Evolutionary conservation across 2,329 filamentous ascomycete species (phyloP), one percentile per base, ranked within the genome.

Genomic region (Dothideomycetes sp.): DNA sequence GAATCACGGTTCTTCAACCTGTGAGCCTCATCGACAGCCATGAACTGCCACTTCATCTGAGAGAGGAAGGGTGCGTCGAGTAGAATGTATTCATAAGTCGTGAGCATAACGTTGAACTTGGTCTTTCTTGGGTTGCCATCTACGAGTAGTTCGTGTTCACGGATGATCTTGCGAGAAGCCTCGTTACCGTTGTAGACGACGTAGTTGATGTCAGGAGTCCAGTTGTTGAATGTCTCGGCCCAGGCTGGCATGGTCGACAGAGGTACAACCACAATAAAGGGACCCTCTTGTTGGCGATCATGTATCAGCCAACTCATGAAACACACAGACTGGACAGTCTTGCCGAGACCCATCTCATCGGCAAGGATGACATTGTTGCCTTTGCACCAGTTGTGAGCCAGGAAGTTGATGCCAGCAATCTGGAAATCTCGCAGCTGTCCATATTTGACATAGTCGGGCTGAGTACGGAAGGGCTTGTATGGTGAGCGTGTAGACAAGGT

Each of bases 261-360:
- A 19, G 91, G 91, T 6, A 94, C 91, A n/a, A 96, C 86, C 45
- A 96, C 89, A 30, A 98, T 77, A 56, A 95, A 96, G 0, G 91
- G 91, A 0, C 91, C 91, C 61, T 96, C 84, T 59, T 98, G 91
- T 35, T 73, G 74, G 50, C 89, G 79, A 44, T 87, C 80, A 62
- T 96, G 89, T 41, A 86, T 84, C 45, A 98, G 73, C 89, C 91
- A 98, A 59, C 89, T 95, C 61, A 98, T 82, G 60, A 96, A 96
- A 0, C 89, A 80, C 19, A 98, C 88, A 0, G 89, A 95, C 64
- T 98, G 91, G 0, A 98, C 91, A 0, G 91, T 98, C 67, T 98
- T 98, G 19, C 91, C 91, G 11, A 98, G 73, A 53, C 91, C 91
- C 91, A 98, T 98, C 64, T 98, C 91, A 58, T 98, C 91, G 34